These are phyloP conservation scores for Cochlearia excelsa DNA, from an alignment of 345 rosid genomes.

Conservation along the genomic window DNA sequence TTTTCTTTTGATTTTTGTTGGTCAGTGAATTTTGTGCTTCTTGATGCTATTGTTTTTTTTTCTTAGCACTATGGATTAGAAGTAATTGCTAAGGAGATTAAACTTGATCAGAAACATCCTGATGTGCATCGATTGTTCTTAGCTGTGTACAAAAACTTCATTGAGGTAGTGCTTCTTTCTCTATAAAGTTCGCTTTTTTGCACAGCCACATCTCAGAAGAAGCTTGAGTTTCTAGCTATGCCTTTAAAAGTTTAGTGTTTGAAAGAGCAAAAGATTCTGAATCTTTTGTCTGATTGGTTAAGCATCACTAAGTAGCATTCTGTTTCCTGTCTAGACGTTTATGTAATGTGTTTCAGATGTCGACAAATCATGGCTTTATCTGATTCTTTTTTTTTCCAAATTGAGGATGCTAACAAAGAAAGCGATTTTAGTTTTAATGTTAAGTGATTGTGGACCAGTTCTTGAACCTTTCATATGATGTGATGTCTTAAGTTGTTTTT, in stretches of 20 bases:
- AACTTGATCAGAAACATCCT: conserved; percentile 60
- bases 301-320: neutral
- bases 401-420: conserved; percentile 1
- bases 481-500: neutral
- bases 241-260: conserved; percentile 4
- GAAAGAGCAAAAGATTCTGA: neutral
- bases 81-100: conserved; percentile 72
- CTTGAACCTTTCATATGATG: neutral
- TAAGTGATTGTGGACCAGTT: conserved; percentile 11
- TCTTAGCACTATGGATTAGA: conserved; percentile 79
- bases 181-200: neutral
- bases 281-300: neutral
- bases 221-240: neutral
- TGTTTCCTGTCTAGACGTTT: too few species aligned
- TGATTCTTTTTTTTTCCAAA: neutral
- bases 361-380: neutral
- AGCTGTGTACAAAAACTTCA: conserved; percentile 74
- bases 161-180: conserved; percentile 54
- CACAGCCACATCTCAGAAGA: neutral
- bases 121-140: conserved; percentile 60
- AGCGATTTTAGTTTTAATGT: neutral
- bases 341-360: too few species aligned
- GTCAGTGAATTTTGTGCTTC: neutral
- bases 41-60: neutral
- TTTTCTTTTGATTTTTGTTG: conserved; percentile 17